Evolutionary conservation across 2,329 filamentous ascomycete genomes (phyloP).

Genomic region (Pleoardoris graminearum): DNA sequence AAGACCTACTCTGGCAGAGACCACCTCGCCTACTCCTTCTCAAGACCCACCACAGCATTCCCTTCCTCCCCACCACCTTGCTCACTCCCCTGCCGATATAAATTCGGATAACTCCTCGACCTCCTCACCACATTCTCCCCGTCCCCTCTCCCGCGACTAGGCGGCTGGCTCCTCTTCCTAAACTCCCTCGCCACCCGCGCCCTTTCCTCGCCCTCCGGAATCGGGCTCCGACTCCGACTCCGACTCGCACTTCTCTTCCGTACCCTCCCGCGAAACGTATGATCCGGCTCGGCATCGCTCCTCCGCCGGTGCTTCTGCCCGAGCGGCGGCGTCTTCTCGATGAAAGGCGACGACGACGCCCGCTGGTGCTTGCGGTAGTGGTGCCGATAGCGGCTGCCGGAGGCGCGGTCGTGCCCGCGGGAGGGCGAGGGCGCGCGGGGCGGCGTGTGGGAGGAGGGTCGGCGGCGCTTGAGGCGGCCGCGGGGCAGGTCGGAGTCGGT

Average conservation of each 20-base stretch:
- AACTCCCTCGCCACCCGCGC: constrained; percentile 18
- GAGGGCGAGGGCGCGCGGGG: constrained; percentile 36
- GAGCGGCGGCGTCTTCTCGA: constrained; percentile 28
- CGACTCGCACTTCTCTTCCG: constrained; percentile 31
- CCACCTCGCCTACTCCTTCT: neutral
- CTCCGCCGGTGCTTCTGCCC: constrained; percentile 35
- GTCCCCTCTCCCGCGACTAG: constrained; percentile 27
- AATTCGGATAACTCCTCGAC: constrained; percentile 44
- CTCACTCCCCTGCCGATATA: constrained; percentile 28
- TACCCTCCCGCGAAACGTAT: constrained; percentile 38
- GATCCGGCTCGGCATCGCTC: constrained; percentile 42
- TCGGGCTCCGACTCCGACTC: constrained; percentile 27
- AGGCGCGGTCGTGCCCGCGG: constrained; percentile 39
- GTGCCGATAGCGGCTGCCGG: constrained; percentile 34
- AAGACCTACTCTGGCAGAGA: too few relatives aligned
- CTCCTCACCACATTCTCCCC: constrained; percentile 33
- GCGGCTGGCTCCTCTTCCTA: constrained; percentile 41
- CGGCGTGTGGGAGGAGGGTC: constrained; percentile 36
- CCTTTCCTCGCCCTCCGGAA: constrained; percentile 25
- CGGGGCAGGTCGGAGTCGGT: constrained; percentile 13
- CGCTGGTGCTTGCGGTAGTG: constrained; percentile 40
- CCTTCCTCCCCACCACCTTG: constrained; percentile 16
- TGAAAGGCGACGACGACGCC: constrained; percentile 28
- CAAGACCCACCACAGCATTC: neutral
- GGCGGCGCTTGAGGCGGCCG: constrained; percentile 39